phyloP scores from a whole-genome alignment of 2,329 filamentous ascomycete species.

The Xylariaceae sp. region DNA sequence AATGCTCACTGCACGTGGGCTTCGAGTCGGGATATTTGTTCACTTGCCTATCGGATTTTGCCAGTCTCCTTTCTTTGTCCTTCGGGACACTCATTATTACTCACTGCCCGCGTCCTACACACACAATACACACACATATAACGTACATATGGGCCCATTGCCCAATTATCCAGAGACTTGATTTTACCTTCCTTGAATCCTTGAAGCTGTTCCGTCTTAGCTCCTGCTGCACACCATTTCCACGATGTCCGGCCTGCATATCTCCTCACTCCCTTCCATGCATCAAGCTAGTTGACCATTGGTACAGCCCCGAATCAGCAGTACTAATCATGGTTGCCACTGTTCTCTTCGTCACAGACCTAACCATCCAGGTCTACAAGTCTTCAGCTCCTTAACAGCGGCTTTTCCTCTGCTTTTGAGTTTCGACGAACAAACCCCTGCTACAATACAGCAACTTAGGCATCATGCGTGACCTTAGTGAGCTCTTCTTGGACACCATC shows the following conservation, averaged over 20 bases:
- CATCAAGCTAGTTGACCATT: slow-evolving; percentile 11
- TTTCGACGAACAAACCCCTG: slow-evolving; percentile 4
- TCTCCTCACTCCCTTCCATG: slow-evolving; percentile 14
- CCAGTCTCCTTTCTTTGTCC: neutral
- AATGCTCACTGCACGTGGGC: neutral
- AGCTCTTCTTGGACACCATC: slow-evolving; percentile 46
- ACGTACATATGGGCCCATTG: neutral
- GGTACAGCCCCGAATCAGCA: slow-evolving; percentile 17
- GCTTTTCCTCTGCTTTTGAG: slow-evolving; percentile 10
- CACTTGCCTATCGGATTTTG: neutral
- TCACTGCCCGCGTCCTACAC: no score
- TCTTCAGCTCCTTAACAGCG: slow-evolving; percentile 28
- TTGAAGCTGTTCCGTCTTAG: slow-evolving; percentile 1
- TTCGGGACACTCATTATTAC: neutral
- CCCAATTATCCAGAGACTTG: neutral
- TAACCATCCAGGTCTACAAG: slow-evolving; percentile 28
- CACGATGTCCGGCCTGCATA: slow-evolving; percentile 5
- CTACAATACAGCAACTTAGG: slow-evolving; percentile 7
- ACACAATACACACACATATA: neutral
- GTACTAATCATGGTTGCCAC: slow-evolving; percentile 29
- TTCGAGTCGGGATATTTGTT: neutral
- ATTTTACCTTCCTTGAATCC: slow-evolving; percentile 12
- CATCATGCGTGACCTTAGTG: slow-evolving; percentile 40
- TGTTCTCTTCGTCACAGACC: slow-evolving; percentile 26
- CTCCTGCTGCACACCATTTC: slow-evolving; percentile 8